Evolutionary conservation across 2,329 filamentous ascomycete genomes (phyloP), one percentile per base, ranked within the genome.

Genomic region (Trichoderma sp.): DNA sequence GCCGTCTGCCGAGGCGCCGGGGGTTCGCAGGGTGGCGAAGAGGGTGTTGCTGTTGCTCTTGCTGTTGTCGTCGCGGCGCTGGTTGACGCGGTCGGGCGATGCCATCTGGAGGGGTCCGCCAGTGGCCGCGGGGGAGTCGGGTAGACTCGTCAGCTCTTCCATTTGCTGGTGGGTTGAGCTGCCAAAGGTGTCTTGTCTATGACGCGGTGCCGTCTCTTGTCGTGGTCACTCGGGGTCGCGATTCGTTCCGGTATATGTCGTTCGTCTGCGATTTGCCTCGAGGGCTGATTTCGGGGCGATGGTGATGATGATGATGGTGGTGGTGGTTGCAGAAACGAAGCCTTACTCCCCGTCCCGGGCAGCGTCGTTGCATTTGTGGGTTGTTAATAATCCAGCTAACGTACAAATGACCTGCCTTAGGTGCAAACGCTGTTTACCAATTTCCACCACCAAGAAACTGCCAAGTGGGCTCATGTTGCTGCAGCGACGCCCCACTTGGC

Each of bases 71-170:
- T 78, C 76, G 44, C 77, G 73, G 62, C 76, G 74, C 68, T 82
- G 79, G 72, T 90, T 89, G 66, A 85, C 81, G 71, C 88, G 87
- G 71, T 90, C 87, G 10, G 88, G 86, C 21, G 88, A 88, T 59
- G 85, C 79, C 43, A 83, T 79, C 68, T 86, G 85, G 56, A 90
- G 80, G 60, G 88, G 85, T 68, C 81, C 81, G 67, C 80, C 82
- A 45, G 70, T 69, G n/a, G 84, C 80, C 67, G 70, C 70, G 28
- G 85, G 81, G 67, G 85, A 84, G 71, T 82, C 82, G 67, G 81
- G 78, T 70, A 81, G 82, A 74, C 82, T 84, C 71, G 78, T 77
- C 68, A 72, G 19, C 65, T 70, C 67, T 68, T 82, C 80, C 81
- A 83, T 83, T 52, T 65, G 66, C 50, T 43, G 19, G 41, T 21